These are phyloP conservation scores for Nigrograna mackinnonii DNA, from an alignment of 2,329 filamentous ascomycete genomes.

Conservation along the genomic window DNA sequence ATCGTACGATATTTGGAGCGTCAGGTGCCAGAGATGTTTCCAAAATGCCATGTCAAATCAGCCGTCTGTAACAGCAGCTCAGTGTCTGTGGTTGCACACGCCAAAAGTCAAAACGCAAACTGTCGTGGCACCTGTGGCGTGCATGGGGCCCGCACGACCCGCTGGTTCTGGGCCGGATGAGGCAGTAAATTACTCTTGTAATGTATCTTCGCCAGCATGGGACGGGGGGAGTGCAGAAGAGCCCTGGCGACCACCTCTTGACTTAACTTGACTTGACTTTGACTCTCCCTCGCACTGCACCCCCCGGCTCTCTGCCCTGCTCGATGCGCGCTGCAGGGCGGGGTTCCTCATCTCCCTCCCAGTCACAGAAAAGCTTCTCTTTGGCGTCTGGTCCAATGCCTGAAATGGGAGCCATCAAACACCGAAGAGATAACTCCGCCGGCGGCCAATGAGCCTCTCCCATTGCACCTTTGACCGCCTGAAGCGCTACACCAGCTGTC, in stretches of 20 bases:
- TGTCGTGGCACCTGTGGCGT: conserved; percentile 17
- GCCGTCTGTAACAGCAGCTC: conserved; percentile 15
- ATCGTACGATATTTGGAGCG: conserved; percentile 21
- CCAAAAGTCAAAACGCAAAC: conserved; percentile 13
- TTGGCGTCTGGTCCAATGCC: conserved; percentile 7
- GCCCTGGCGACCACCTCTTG: conserved; percentile 13
- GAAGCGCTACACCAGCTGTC: conserved; percentile 9
- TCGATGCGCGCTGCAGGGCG: no score
- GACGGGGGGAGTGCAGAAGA: no score
- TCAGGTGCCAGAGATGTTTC: conserved; percentile 15
- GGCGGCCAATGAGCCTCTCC: conserved; percentile 4
- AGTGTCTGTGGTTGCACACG: conserved; percentile 10
- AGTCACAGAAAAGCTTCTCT: no score
- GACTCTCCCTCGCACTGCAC: no score
- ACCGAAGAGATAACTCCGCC: conserved; percentile 5
- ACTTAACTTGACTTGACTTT: no score
- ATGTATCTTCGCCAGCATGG: no score
- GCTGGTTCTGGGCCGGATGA: conserved; percentile 7
- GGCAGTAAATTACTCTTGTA: conserved; percentile 5
- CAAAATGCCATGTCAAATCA: conserved; percentile 21
- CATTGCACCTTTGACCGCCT: conserved; percentile 13
- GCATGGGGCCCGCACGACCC: conserved; percentile 14
- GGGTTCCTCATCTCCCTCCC: no score
- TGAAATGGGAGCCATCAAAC: conserved; percentile 7
- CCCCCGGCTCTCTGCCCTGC: no score